Evolutionary conservation across 73 alveolate genomes (phyloP), one percentile per base, ranked within the genome.

Genomic region (Diophrys appendiculata): DNA sequence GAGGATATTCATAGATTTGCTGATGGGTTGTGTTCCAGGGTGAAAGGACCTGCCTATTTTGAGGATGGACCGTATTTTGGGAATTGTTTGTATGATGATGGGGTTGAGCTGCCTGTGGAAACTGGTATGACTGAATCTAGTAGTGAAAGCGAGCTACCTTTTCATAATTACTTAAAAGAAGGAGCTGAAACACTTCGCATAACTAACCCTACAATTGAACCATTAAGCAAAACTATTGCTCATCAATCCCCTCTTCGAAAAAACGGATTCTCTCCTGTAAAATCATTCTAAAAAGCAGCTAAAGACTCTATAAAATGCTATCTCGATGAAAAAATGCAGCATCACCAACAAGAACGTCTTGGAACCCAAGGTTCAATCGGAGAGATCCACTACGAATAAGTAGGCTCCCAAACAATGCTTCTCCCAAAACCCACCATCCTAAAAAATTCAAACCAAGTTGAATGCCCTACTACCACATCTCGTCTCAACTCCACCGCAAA

Each of bases 51-150:
- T 28, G 68, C 69, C 25, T 89, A 89, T 52, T 88, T 75, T 53
- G 73, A 65, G 32, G 88, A 84, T 80, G 96, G 96, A 23, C 96
- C 96, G 0, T 87, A 84, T 54, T 1, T 89, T 32, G 93, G 96
- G 33, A 73, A 80, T 24, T 64, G 31, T 54, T 65, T 30, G 25
- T 67, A 54, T 52, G 81, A 72, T 26, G 55, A 72, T n/a, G n/a
- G n/a, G n/a, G n/a, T n/a, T n/a, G n/a, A n/a, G n/a, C n/a, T n/a
- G n/a, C n/a, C n/a, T n/a, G n/a, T n/a, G n/a, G n/a, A n/a, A n/a
- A 68, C 54, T 25, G 67, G 13, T 29, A 1, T 5, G 68, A 52
- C 18, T 27, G 24, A 3, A 72, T 32, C 25, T 24, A 11, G 28
- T 43, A 25, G 18, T 32, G 29, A 34, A 25, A 1, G 28, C 30